Evolutionary conservation across 2,329 filamentous ascomycete species (phyloP), one percentile per base, ranked within the genome.

Genomic region (Hymenoscyphus occultus): DNA sequence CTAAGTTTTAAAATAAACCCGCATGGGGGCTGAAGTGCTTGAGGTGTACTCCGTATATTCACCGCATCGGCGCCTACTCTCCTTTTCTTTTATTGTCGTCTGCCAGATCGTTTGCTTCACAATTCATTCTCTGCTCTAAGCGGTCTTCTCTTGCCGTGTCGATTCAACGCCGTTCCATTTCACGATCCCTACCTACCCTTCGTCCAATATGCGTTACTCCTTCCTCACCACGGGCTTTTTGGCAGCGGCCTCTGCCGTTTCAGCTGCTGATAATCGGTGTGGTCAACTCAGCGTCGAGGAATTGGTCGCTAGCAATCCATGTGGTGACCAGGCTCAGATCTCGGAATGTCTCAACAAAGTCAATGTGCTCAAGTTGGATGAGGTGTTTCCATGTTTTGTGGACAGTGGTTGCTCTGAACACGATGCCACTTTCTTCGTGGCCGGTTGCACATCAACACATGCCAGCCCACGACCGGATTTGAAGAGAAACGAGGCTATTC

Each of bases 381-480:
- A 70, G 31, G 67, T 74, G 16, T 66, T 69, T 51, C 61, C 67
- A 61, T 74, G 73, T 54, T 72, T 70, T 51, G 57, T 64, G 56
- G 62, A 62, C 39, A 66, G 61, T 13, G 72, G 72, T 51, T 74
- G 73, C 61, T 56, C 64, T 10, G 58, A 56, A 12, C 51, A 58
- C 28, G 69, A 72, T 62, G 68, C 73, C 28, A 60, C 65, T 19
- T 70, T 65, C 69, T 70, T 73, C 59, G 58, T 60, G 16, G 57
- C 65, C 4, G 66, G 68, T 39, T 73, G 71, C 54, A 59, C 63
- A 60, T 58, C 60, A 62, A 40, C 35, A n/a, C 61, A 61, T 6
- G 9, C 16, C 7, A 16, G 51, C 19, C 51, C 22, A 14, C 61
- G 61, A 51, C 64, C 60, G 22, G 71, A 73, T n/a, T 64, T 73